These are phyloP conservation scores for Triticum urartu DNA, from an alignment of 176 grass and related monocot species.

Conservation along the genomic window DNA sequence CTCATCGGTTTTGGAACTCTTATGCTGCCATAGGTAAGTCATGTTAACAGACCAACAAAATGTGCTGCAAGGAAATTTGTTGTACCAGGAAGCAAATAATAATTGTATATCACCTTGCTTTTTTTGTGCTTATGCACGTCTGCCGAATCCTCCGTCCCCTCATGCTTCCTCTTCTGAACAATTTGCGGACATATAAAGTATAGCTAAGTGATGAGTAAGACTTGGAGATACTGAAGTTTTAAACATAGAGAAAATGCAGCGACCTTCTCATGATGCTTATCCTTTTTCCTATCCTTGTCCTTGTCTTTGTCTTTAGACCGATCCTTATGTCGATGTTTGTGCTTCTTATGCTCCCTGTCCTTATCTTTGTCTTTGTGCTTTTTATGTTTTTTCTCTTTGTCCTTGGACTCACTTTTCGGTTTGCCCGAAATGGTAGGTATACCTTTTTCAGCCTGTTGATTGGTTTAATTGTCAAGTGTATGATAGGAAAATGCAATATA, in stretches of 20 bases:
- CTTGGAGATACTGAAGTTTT: background rate
- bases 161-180: conserved; percentile 66
- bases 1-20: conserved; percentile 61
- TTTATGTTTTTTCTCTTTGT: conserved; percentile 97
- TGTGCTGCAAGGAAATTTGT: background rate
- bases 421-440: conserved; percentile 78
- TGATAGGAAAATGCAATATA: conserved; percentile 2
- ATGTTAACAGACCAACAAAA: conserved; percentile 17
- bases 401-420: conserved; percentile 74
- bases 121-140: conserved; percentile 75
- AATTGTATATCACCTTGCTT: conserved; percentile 54
- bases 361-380: conserved; percentile 87
- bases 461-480: conserved; percentile 6
- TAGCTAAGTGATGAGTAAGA: background rate
- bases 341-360: conserved; percentile 98
- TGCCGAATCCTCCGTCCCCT: conserved; percentile 40
- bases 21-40: conserved; percentile 41
- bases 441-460: conserved; percentile 75
- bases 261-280: conserved; percentile 94
- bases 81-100: conserved; percentile 17
- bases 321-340: conserved; percentile 95
- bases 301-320: conserved; percentile 81
- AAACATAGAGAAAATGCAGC: conserved; percentile 7
- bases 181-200: conserved; percentile 19
- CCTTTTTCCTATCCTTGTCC: conserved; percentile 91